Evolutionary conservation across 2,329 filamentous ascomycete species (phyloP), one percentile per base, ranked within the genome.

Genomic region (Cladophialophora yegresii): DNA sequence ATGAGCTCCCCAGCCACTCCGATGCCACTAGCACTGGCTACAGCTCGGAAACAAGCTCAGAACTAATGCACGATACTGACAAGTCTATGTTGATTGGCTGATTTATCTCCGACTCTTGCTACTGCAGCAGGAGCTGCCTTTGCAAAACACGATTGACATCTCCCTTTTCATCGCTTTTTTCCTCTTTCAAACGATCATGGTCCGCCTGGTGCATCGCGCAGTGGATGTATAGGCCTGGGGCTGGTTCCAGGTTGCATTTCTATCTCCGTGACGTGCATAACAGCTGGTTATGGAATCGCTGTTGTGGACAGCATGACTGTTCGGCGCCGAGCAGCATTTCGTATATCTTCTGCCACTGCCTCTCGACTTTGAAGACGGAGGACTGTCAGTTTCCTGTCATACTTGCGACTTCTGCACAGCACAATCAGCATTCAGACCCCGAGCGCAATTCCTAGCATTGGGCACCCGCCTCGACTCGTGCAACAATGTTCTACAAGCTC

Each of bases 31-130:
- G 20, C 7, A 10, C 10, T 28, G 26, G 26, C 26, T 6, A 28
- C 16, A n/a, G 20, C 30, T 28, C 32, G 20, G 10, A 45, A 47
- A 47, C 45, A 63, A 63, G 47, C 61, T 53, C 61, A 45, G 45
- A 28, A 49, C 54, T 63, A 63, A 58, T 63, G 61, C 61, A 63
- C 20, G 45, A 53, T 23, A 63, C 54, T 63, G 61, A 63, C 61
- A 63, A 26, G 50, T 22, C 49, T 7, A 2, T 2, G 3, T 20
- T 32, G 45, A 59, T 59, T 59, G 56, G 56, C 45, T 40, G 28
- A n/a, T 13, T 20, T 12, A 26, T 32, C 26, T 28, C 26, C 26
- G 26, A 28, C 26, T 28, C 26, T 3, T 28, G 26, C 26, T 28
- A 28, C 3, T 6, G 26, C 26, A 28, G 6, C 26, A 3, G 26